Evolutionary conservation across 148 eudicot species (phyloP), one percentile per base, ranked within the genome.

Genomic region (Nepenthes gracilis): DNA sequence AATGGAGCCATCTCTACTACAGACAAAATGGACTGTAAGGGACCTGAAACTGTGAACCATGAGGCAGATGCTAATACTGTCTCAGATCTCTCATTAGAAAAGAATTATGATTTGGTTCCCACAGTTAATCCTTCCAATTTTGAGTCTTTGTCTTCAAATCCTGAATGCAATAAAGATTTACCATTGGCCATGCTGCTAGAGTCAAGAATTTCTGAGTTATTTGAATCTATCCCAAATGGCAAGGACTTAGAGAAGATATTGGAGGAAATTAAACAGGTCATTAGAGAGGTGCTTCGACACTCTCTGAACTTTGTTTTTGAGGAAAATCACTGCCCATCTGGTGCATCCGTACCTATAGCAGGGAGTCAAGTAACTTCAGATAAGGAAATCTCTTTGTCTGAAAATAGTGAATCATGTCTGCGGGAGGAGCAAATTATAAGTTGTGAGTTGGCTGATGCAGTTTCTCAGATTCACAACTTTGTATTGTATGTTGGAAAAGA

Each of bases 381-480:
- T 47, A 78, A 76, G 74, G 88, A 80, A 62, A 67, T 74, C 32
- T 62, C 64, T 47, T 60, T 80, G 65, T 63, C 81, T 54, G 67
- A 61, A 68, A 76, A 72, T 64, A 64, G 61, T 35, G 62, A 66
- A 33, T 59, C 55, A n/a, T 6, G 61, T 49, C 43, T 54, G 69
- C 56, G 38, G 70, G 67, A 34, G 52, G 59, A 50, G 49, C 33
- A 43, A 49, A 14, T 54, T 9, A 37, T 79, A 33, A 71, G 67
- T 58, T 60, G 79, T 65, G 86, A 86, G 54, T 58, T 84, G 55
- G 72, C 54, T 54, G 72, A 63, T 35, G 80, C 96, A 15, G 66
- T 89, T 36, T 84, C 95, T 56, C 69, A 79, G 54, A 83, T 89
- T 64, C 76, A 78, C 60, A 74, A 75, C 64, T 88, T 86, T 60